Evolutionary conservation across 108 stramenopile species (phyloP).

Genomic region (Stephanodiscus minutulus): DNA sequence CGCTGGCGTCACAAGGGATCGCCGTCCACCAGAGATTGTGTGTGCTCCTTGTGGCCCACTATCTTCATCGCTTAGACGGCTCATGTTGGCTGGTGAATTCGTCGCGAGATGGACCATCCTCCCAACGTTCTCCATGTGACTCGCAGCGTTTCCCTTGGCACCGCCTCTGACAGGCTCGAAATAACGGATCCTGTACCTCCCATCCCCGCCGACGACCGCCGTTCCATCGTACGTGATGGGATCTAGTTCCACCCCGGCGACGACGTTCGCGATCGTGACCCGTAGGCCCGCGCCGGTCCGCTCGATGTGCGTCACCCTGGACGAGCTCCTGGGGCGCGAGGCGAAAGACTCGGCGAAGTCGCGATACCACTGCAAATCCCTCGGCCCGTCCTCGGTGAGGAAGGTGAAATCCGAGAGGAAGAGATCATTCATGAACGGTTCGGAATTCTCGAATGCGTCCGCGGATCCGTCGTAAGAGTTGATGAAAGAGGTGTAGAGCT

Average conservation of each 20-base stretch:
- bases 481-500: background rate
- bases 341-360: constrained; percentile 1
- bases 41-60: background rate
- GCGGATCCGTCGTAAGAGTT: constrained; percentile 1
- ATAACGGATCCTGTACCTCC: background rate
- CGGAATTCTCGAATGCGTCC: background rate
- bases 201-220: background rate
- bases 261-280: background rate
- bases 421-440: background rate
- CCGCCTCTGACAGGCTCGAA: background rate
- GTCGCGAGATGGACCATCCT: background rate
- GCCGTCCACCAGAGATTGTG: background rate
- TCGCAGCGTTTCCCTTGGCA: background rate
- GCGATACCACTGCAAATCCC: background rate
- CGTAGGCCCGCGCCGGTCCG: background rate
- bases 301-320: constrained; percentile 1
- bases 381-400: background rate
- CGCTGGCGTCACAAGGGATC: background rate
- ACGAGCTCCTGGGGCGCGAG: background rate
- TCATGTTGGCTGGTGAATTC: background rate
- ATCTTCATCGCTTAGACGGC: background rate
- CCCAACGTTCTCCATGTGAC: constrained; percentile 1
- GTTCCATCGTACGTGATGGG: background rate
- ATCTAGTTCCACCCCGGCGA: background rate
- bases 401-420: background rate